Base-by-base conservation (phyloP, 78 protist species). In the Dictyostelium purpureum region DNA sequence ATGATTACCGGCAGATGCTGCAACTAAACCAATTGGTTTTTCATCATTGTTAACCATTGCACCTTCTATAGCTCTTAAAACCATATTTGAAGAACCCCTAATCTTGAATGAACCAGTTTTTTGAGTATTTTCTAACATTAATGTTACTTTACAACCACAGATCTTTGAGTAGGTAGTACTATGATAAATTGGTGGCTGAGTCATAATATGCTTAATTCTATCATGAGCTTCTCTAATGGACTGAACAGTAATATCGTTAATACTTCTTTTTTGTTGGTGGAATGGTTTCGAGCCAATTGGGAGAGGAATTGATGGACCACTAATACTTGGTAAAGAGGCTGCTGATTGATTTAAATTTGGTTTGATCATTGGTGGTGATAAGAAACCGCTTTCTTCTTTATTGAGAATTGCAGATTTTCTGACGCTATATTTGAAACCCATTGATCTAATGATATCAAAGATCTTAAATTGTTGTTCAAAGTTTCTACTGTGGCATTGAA, bases 1-100 rank as follows among this genome's bases (percentile, higher is more conserved):
- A 52, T 95, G 97, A 38, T 95, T 95, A 47, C 97, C 97, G 6
- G 97, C 97, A 74, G 96, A 92, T 1, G 95, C 85, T 35, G 96
- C 96, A n/a, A 95, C 90, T 35, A 95, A 40, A 49, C 95, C 95
- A 40, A 51, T 45, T 31, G 95, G 95, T 45, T 59, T 77, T 26
- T 61, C 42, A 2, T 40, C 67, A 61, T 70, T 71, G 9, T 79
- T 78, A 51, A 74, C 90, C 61, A 92, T 56, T 21, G 88, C 81
- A 19, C 77, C 80, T 33, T 92, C 95, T 43, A 92, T 40, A 12
- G 88, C 81, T 16, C 81, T 31, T 6, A 92, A 21, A 6, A 92
- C 95, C 95, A 92, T 92, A 73, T 92, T 92, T 18, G 89, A 79
- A 12, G 91, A 82, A 7, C 95, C 95, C 82, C 95, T 73, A 21